Percentiles rank a stretch among this genome's conserved stretches.
Evolutionary conservation across 1,139 yeast genomes (phyloP).

Genomic region (Kodamaea fungicola): DNA sequence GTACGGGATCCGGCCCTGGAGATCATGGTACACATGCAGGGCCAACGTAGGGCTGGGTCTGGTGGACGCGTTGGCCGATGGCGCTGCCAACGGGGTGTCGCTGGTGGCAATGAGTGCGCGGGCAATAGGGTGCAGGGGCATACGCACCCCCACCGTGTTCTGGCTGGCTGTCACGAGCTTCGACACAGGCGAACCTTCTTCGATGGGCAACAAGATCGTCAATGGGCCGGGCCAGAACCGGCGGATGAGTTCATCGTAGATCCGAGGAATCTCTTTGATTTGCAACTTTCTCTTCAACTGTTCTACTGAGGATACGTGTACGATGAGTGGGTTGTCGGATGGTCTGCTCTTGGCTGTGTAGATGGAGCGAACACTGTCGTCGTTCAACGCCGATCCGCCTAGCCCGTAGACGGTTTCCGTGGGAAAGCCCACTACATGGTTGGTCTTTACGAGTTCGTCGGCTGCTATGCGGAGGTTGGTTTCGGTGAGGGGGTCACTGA

Average conservation of each 20-base stretch:
- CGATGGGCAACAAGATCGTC: constrained; percentile 76
- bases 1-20: constrained; percentile 75
- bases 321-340: constrained; percentile 88
- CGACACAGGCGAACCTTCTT: constrained; percentile 53
- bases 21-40: constrained; percentile 74
- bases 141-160: constrained; percentile 83
- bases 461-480: constrained; percentile 58
- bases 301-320: constrained; percentile 76
- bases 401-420: constrained; percentile 96
- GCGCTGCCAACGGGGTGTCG: constrained; percentile 92
- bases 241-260: constrained; percentile 59
- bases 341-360: constrained; percentile 91
- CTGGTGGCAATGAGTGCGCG: constrained; percentile 85
- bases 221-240: constrained; percentile 96
- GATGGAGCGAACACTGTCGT: constrained; percentile 70
- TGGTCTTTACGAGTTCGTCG: constrained; percentile 43
- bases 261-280: constrained; percentile 55
- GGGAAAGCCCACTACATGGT: constrained; percentile 82
- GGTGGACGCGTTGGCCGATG: constrained; percentile 95
- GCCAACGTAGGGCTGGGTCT: constrained; percentile 92
- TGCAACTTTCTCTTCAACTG: constrained; percentile 62
- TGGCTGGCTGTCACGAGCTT: constrained; percentile 80
- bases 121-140: constrained; percentile 86
- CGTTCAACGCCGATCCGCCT: constrained; percentile 81
- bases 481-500: constrained; percentile 52